Evolutionary conservation across 495 filamentous ascomycete species (phyloP).

Genomic region (Penicillium riverlandense): DNA sequence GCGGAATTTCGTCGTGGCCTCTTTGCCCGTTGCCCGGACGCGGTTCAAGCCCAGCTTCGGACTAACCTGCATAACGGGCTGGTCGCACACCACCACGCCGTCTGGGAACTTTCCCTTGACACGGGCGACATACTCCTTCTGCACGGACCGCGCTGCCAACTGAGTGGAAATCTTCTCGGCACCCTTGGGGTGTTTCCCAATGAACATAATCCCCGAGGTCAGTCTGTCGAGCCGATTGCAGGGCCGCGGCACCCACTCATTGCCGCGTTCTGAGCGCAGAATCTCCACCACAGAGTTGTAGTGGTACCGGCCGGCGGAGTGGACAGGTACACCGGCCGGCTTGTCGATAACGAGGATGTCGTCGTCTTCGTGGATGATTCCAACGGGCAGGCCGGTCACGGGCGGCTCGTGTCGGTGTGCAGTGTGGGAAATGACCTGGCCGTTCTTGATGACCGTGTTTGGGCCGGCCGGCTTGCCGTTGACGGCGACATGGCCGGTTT

Average conservation of each 20-base stretch:
- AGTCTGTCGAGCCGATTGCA: conserved; percentile 92
- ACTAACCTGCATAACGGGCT: conserved; percentile 89
- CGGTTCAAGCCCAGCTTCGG: conserved; percentile 92
- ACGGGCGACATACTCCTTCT: conserved; percentile 90
- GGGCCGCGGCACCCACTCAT: conserved; percentile 66
- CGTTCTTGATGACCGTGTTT: conserved; percentile 61
- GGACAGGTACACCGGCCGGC: conserved; percentile 88
- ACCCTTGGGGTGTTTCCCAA: conserved; percentile 73
- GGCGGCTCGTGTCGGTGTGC: conserved; percentile 95
- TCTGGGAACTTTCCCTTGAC: conserved; percentile 86
- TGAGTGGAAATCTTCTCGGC: conserved; percentile 69
- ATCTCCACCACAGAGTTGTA: conserved; percentile 94
- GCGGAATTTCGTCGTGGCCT: conserved; percentile 83
- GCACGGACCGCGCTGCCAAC: conserved; percentile 66
- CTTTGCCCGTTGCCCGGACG: conserved; percentile 85
- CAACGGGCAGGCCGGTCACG: conserved; percentile 69
- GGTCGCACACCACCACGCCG: conserved; percentile 75
- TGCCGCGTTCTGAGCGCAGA: conserved; percentile 67
- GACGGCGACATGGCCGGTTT: conserved; percentile 62
- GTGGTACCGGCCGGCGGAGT: conserved; percentile 90
- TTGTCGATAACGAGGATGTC: conserved; percentile 95
- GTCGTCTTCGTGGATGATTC: conserved; percentile 82
- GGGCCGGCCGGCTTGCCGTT: conserved; percentile 58
- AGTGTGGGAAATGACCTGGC: conserved; percentile 85
- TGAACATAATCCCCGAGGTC: conserved; percentile 96